These are phyloP conservation scores for Rhodotorula taiwanensis DNA, from an alignment of 768 basidiomycete genomes.

Conservation along the genomic window DNA sequence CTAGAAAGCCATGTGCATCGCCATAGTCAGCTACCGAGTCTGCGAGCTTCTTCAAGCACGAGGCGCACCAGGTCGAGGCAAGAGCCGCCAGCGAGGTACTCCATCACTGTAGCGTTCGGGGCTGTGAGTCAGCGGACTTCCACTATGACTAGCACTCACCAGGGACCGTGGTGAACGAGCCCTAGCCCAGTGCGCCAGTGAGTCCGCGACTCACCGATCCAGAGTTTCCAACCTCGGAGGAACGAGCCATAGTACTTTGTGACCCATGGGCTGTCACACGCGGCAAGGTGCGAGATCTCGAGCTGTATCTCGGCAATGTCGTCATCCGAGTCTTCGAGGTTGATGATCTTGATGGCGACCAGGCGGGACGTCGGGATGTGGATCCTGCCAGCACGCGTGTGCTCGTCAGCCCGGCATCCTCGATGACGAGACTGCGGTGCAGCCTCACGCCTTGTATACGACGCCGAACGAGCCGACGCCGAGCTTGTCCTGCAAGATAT, in stretches of 20 bases:
- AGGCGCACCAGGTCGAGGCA: conserved; percentile 73
- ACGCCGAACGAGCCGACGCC: conserved; percentile 94
- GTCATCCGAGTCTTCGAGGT: conserved; percentile 95
- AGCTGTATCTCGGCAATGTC: conserved; percentile 96
- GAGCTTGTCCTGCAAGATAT: conserved; percentile 88
- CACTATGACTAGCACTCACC: not conserved
- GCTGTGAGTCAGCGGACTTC: not conserved
- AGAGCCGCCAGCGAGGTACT: conserved; percentile 96
- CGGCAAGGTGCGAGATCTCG: conserved; percentile 91
- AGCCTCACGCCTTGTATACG: conserved; percentile 76
- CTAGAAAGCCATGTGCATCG: conserved; percentile 40
- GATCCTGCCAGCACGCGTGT: conserved; percentile 47
- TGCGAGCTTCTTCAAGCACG: not conserved
- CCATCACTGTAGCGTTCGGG: conserved; percentile 60
- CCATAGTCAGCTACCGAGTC: too few relatives aligned
- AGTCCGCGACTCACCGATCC: conserved; percentile 57
- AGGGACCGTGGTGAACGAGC: too few relatives aligned
- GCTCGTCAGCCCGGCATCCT: not conserved
- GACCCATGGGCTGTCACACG: conserved; percentile 92
- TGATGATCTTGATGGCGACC: conserved; percentile 98
- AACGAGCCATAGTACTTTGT: conserved; percentile 96
- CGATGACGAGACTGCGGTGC: not conserved
- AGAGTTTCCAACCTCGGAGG: conserved; percentile 90
- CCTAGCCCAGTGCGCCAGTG: not conserved
- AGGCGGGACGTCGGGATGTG: conserved; percentile 89